Percentiles rank a stretch among this genome's conserved stretches.
phyloP scores from a whole-genome alignment of 352 stramenopile species.

The Blastocystis hominis region DNA sequence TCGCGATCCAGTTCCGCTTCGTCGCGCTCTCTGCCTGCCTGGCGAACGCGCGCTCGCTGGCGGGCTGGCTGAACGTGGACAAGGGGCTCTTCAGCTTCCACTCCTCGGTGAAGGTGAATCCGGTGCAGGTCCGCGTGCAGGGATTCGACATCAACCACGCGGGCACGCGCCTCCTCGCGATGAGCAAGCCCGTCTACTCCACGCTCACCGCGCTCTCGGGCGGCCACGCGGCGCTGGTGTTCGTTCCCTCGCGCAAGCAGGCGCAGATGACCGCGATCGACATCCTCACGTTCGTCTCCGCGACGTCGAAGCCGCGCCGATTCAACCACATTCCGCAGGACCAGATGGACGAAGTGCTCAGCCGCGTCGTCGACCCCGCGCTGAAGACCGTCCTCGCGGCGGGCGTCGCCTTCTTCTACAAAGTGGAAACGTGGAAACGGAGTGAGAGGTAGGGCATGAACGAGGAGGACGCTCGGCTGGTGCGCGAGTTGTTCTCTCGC shows the following conservation, averaged over 20 bases:
- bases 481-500: conserved; percentile 76
- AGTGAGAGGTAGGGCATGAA: conserved; percentile 79
- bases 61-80: conserved; percentile 88
- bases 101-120: conserved; percentile 82
- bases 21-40: conserved; percentile 86
- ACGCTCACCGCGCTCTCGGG: conserved; percentile 69
- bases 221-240: conserved; percentile 83
- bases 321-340: conserved; percentile 12
- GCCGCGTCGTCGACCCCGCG: conserved; percentile 69
- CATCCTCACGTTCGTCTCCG: conserved; percentile 87
- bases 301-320: conserved; percentile 62
- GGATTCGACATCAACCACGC: conserved; percentile 95
- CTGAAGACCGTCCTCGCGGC: conserved; percentile 82
- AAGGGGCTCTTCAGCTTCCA: conserved; percentile 88
- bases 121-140: conserved; percentile 90
- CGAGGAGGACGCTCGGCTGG: conserved; percentile 75
- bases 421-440: too few species aligned
- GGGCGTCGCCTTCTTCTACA: conserved; percentile 87
- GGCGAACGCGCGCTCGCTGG: conserved; percentile 90
- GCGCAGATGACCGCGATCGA: conserved; percentile 95
- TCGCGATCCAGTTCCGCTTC: conserved; percentile 74
- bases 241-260: conserved; percentile 92
- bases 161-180: conserved; percentile 85
- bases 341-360: conserved; percentile 60
- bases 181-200: conserved; percentile 95